Conservation (phyloP, 2,329 filamentous ascomycete species). For the Pestalotiopsis sp. region DNA sequence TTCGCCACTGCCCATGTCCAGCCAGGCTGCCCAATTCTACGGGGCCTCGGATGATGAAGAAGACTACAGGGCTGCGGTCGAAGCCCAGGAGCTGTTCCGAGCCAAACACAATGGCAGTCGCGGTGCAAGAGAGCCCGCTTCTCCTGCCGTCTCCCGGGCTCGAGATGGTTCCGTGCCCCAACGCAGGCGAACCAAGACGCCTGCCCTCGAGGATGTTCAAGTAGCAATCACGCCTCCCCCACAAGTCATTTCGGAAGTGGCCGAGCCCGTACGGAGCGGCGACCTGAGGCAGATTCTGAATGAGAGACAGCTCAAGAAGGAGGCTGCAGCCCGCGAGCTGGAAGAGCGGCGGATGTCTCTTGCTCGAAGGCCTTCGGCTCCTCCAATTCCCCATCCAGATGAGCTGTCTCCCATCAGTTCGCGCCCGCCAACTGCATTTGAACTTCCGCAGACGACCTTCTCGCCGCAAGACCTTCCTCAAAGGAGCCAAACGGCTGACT, state of each 20-base stretch:
- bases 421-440: constrained; percentile 37
- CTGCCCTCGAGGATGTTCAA: constrained; percentile 29
- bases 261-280: constrained; percentile 47
- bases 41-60: constrained; percentile 66
- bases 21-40: constrained; percentile 53
- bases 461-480: constrained; percentile 47
- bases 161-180: constrained; percentile 44
- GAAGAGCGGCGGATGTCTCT: constrained; percentile 87
- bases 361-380: constrained; percentile 77
- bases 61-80: constrained; percentile 56
- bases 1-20: constrained; percentile 78
- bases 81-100: constrained; percentile 59
- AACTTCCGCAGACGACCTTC: constrained; percentile 46
- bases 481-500: constrained; percentile 69
- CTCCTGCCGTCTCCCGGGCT: constrained; percentile 30
- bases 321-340: constrained; percentile 79
- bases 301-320: constrained; percentile 69
- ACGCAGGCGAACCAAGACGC: constrained; percentile 34
- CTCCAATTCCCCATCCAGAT: constrained; percentile 76
- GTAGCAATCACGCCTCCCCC: constrained; percentile 24
- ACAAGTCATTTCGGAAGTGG: background rate
- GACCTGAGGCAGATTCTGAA: constrained; percentile 60
- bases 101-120: constrained; percentile 57
- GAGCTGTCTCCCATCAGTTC: constrained; percentile 46
- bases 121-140: constrained; percentile 36